These are phyloP conservation scores for Botrytis sinoallii DNA, from an alignment of 2,329 filamentous ascomycete species.

Conservation along the genomic window DNA sequence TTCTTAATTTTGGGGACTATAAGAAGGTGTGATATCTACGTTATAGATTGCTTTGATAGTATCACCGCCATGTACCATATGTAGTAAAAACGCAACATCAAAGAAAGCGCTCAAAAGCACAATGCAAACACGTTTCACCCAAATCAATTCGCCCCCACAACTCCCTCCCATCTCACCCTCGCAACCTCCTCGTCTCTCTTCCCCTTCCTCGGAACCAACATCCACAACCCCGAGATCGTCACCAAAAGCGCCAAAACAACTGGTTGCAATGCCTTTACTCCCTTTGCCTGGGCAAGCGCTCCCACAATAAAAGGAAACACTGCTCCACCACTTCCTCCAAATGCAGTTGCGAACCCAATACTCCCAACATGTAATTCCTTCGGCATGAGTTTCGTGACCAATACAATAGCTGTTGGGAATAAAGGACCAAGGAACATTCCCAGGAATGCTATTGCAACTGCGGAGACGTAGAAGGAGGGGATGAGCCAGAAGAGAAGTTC, in stretches of 20 bases:
- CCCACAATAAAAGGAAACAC: constrained; percentile 64
- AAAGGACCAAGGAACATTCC: constrained; percentile 80
- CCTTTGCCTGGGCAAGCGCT: constrained; percentile 58
- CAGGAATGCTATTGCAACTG: constrained; percentile 66
- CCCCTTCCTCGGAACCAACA: constrained; percentile 40
- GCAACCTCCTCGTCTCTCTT: constrained; percentile 28
- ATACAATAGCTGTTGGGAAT: constrained; percentile 72
- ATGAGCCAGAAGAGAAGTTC: constrained; percentile 80
- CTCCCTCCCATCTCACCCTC: constrained; percentile 19
- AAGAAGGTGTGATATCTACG: background rate
- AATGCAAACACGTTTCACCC: too few relatives aligned
- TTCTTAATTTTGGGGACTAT: too few relatives aligned
- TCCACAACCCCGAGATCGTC: constrained; percentile 47
- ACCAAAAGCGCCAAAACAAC: constrained; percentile 51
- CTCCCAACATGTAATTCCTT: constrained; percentile 70
- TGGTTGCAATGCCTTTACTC: constrained; percentile 57
- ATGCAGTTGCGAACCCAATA: constrained; percentile 76
- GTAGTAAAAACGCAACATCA: background rate
- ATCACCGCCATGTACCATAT: background rate
- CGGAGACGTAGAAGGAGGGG: constrained; percentile 69
- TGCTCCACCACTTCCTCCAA: constrained; percentile 66
- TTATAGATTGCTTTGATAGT: background rate
- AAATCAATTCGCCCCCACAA: background rate
- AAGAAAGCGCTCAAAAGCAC: background rate
- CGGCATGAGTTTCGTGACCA: constrained; percentile 71